A percentile compares a stretch with the other conserved stretches of the same genome.
phyloP scores from a whole-genome alignment of 345 rosid species.

The Eucalyptus marginata region DNA sequence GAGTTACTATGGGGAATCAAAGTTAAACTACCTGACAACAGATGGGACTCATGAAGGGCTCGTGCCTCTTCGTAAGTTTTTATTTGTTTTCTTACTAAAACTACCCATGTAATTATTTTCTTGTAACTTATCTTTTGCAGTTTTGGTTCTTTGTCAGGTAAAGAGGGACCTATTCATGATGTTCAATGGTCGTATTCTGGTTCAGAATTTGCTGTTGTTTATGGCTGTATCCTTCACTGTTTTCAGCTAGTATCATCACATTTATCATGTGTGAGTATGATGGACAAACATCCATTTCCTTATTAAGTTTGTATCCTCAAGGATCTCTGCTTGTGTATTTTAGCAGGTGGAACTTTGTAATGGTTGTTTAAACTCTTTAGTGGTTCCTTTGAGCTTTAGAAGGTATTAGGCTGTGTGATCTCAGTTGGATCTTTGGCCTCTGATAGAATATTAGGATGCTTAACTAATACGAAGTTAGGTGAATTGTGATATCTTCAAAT shows the following conservation, averaged over 20 bases:
- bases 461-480: neutral
- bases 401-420: neutral
- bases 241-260: neutral
- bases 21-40: slow-evolving; percentile 80
- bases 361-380: neutral
- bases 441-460: neutral
- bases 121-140: neutral
- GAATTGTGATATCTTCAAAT: too few relatives aligned
- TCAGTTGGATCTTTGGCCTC: neutral
- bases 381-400: neutral
- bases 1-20: slow-evolving; percentile 92
- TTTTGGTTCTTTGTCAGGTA: slow-evolving; percentile 42
- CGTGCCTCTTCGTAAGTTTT: slow-evolving; percentile 71
- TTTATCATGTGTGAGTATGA: neutral
- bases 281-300: neutral
- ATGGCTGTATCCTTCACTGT: slow-evolving; percentile 82
- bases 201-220: slow-evolving; percentile 87
- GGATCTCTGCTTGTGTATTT: neutral
- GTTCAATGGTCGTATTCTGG: slow-evolving; percentile 95
- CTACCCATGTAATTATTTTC: neutral
- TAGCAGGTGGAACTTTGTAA: neutral
- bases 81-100: neutral
- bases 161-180: slow-evolving; percentile 96
- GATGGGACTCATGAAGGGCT: slow-evolving; percentile 87
- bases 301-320: neutral